Conservation (phyloP, 2,329 filamentous ascomycete species). For the Stemphylium lycopersici region DNA sequence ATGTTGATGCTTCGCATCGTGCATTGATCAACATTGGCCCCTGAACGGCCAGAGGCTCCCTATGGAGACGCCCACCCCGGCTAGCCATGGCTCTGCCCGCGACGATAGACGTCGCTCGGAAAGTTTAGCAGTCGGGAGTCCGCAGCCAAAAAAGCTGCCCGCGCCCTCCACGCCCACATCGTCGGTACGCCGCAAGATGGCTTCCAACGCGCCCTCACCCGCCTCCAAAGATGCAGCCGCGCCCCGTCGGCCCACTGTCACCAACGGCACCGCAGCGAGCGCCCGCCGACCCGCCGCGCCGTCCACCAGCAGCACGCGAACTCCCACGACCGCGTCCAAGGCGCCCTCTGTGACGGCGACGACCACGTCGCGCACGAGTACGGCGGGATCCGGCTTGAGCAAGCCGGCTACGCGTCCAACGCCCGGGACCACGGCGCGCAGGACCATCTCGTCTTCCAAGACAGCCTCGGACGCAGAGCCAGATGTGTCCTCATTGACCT, state of each 20-base stretch:
- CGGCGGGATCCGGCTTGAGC: slow-evolving; percentile 40
- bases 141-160: slow-evolving; percentile 25
- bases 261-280: slow-evolving; percentile 18
- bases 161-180: slow-evolving; percentile 36
- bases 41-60: not conserved
- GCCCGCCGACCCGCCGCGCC: slow-evolving; percentile 35
- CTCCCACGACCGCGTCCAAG: slow-evolving; percentile 36
- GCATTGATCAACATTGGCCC: slow-evolving; percentile 9
- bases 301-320: slow-evolving; percentile 25
- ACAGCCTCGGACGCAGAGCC: slow-evolving; percentile 39
- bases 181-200: slow-evolving; percentile 42
- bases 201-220: slow-evolving; percentile 36
- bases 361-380: slow-evolving; percentile 34
- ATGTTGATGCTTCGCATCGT: not conserved
- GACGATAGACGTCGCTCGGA: slow-evolving; percentile 8
- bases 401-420: slow-evolving; percentile 47
- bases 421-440: slow-evolving; percentile 30
- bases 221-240: slow-evolving; percentile 37
- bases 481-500: slow-evolving; percentile 43
- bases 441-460: slow-evolving; percentile 30
- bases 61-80: slow-evolving; percentile 20
- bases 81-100: slow-evolving; percentile 12
- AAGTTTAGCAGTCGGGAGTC: slow-evolving; percentile 13
- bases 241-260: slow-evolving; percentile 36
- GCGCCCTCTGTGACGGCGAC: slow-evolving; percentile 27